Evolutionary conservation across 108 stramenopile genomes (phyloP).

Genomic region (Epithemia pelagica): DNA sequence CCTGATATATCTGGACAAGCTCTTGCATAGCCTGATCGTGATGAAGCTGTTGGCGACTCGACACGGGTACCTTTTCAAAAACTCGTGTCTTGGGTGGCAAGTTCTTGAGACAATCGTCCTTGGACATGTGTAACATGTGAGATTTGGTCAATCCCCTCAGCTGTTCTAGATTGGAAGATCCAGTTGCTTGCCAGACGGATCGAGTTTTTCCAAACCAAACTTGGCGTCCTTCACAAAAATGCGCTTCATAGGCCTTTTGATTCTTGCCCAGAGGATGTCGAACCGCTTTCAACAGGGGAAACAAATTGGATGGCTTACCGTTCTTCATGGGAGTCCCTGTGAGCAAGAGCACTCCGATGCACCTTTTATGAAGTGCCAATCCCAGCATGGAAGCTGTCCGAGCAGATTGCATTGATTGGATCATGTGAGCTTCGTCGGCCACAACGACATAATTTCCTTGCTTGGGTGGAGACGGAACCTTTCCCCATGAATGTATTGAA

Average conservation of each 20-base stretch:
- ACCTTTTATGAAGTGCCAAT: conserved; percentile 37
- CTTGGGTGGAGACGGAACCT: conserved; percentile 35
- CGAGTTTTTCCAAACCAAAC: conserved; percentile 29
- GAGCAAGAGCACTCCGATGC: conserved; percentile 63
- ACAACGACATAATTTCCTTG: conserved; percentile 48
- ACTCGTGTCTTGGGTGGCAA: conserved; percentile 61
- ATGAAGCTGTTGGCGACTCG: conserved; percentile 37
- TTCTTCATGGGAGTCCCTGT: conserved; percentile 92
- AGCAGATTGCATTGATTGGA: conserved; percentile 59
- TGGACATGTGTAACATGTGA: conserved; percentile 72
- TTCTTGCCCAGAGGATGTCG: conserved; percentile 72
- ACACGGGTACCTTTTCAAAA: conserved; percentile 48
- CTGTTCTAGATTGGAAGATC: conserved; percentile 41
- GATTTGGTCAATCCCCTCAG: conserved; percentile 37
- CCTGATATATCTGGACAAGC: conserved; percentile 23
- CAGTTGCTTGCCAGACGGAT: conserved; percentile 53
- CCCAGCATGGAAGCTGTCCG: conserved; percentile 59
- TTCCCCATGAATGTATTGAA: conserved; percentile 35
- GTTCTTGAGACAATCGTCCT: conserved; percentile 72
- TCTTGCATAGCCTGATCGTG: conserved; percentile 55
- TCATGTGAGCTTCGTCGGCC: conserved; percentile 73
- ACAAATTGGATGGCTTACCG: conserved; percentile 73
- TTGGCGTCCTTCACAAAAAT: conserved; percentile 67
- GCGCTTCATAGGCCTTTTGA: conserved; percentile 59
- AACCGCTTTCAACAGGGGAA: conserved; percentile 71